Evolutionary conservation across 2,329 filamentous ascomycete species (phyloP), one percentile per base, ranked within the genome.

Genomic region (Achaetomium macrosporum): DNA sequence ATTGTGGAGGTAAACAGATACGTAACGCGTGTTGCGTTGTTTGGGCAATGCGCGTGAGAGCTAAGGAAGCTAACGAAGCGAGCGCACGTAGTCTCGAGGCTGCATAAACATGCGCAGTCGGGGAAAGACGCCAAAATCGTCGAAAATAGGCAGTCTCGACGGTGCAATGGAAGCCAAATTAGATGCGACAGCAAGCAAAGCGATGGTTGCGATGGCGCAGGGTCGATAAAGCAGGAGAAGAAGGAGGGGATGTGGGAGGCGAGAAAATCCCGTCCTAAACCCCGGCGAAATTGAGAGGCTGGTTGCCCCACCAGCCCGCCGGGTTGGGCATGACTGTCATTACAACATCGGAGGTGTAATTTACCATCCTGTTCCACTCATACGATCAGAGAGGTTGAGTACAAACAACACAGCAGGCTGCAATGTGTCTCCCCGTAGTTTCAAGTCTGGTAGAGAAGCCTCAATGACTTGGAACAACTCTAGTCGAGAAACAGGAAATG

Each of bases 121-220:
- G 51, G 36, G 40, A 42, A 53, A 43, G 36, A 37, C 19, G 39
- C 31, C 48, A 42, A 47, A 16, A 13, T 17, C 37, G 47, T 47
- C 31, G 39, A 46, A 25, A 48, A 57, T 31, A 31, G 20, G 41
- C 37, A 50, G 42, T 36, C 20, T 19, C 31, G 42, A 47, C 46
- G 56, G 54, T 51, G 46, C 56, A 51, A 58, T 57, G 53, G 54
- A 50, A 51, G 40, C 19, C 33, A 35, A 30, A 17, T 17, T 29
- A 37, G 64, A 63, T 61, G 62, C 64, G 59, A 60, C 54, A 62
- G 58, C 58, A 55, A 64, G 53, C 17, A 50, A 45, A 47, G 51
- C 51, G 57, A 55, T 59, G 52, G 48, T 44, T 13, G 52, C 44
- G 55, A 60, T 59, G 51, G 42, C 45, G 44, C 25, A 42, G 42